Conservation (phyloP, 352 stramenopile species). For the Phytophthora podocarpi region DNA sequence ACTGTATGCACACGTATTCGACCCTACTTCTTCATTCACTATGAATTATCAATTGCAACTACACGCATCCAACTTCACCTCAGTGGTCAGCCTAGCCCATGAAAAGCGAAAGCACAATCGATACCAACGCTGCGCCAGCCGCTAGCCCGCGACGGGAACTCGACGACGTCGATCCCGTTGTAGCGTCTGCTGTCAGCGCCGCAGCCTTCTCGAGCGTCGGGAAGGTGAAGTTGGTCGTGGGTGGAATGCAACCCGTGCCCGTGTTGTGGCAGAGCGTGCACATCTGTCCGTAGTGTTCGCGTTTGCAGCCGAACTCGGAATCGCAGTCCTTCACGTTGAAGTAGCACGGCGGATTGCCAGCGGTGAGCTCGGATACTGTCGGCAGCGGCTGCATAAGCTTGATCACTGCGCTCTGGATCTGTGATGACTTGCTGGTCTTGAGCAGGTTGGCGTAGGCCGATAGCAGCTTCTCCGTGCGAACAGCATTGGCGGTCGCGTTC, state of each 20-base stretch:
- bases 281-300: conserved; percentile 58
- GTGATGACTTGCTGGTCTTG: conserved; percentile 29
- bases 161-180: conserved; percentile 2
- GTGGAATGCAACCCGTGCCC: conserved; percentile 30
- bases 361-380: conserved; percentile 41
- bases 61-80: no score
- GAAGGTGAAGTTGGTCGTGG: conserved; percentile 41
- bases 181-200: conserved; percentile 3
- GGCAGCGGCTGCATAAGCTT: conserved; percentile 56
- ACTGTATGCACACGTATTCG: no score
- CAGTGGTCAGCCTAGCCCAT: conserved; percentile 27
- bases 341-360: conserved; percentile 67
- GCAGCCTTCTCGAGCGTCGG: conserved; percentile 39
- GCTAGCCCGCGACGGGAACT: conserved; percentile 11
- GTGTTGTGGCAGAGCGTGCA: conserved; percentile 52
- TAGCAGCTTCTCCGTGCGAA: conserved; percentile 48
- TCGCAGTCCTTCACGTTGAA: conserved; percentile 59
- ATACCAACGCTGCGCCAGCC: conserved; percentile 2
- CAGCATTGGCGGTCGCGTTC: conserved; percentile 48
- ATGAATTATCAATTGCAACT: no score
- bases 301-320: conserved; percentile 63
- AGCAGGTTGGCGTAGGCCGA: conserved; percentile 50
- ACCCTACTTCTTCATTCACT: no score
- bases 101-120: conserved; percentile 21
- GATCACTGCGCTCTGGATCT: conserved; percentile 33